Conservation (phyloP, 1,284 basidiomycete species). For the Ganoderma lingzhi region DNA sequence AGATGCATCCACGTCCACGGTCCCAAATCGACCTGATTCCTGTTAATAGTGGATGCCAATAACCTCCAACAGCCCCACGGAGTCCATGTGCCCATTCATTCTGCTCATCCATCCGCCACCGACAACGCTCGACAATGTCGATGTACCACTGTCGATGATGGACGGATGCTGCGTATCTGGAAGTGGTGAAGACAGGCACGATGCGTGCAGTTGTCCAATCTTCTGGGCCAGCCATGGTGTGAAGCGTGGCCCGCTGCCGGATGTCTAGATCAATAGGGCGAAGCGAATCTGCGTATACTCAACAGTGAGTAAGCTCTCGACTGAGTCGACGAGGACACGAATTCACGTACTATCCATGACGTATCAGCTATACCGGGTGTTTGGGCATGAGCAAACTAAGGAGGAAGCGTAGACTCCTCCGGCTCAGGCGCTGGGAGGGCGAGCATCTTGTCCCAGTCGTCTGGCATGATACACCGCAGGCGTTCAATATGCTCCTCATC, state of each 20-base stretch:
- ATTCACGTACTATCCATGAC: neutral
- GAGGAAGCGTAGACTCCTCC: conserved; percentile 9
- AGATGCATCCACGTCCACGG: neutral
- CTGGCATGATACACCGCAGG: conserved; percentile 24
- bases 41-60: neutral
- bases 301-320: neutral
- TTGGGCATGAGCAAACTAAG: neutral
- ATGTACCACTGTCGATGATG: neutral
- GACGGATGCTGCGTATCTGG: neutral
- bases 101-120: conserved; percentile 1
- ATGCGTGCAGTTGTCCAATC: neutral
- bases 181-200: neutral
- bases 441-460: conserved; percentile 23
- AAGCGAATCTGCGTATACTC: neutral
- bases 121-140: neutral
- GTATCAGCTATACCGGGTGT: neutral
- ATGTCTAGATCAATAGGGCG: neutral
- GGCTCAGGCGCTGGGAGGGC: conserved; percentile 13
- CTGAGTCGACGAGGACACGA: neutral
- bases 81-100: neutral
- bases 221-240: neutral
- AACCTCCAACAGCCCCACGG: neutral
- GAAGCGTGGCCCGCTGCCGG: neutral
- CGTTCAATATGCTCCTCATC: conserved; percentile 18
- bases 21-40: neutral